A percentile compares a stretch with the other conserved stretches of the same genome.
These are phyloP conservation scores for Cyberlindnera mrakii DNA, from an alignment of 805 yeast genomes.

Conservation along the genomic window DNA sequence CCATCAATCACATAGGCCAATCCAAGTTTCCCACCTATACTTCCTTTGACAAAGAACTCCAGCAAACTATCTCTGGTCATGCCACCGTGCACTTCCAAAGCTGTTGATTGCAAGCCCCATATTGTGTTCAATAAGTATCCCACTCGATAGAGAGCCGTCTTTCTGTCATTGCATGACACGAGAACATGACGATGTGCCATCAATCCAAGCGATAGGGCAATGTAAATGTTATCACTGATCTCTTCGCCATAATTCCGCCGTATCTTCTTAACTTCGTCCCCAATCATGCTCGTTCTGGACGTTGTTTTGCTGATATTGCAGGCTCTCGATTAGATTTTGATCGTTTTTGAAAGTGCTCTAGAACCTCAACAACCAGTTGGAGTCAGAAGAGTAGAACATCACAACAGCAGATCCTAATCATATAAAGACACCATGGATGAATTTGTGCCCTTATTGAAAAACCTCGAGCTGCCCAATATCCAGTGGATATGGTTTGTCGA, in stretches of 20 bases:
- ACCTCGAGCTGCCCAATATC: constrained; percentile 4
- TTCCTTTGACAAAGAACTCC: constrained; percentile 8
- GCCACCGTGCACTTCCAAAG: background rate
- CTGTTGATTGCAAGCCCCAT: constrained; percentile 7
- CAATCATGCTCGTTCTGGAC: background rate
- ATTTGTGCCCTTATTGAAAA: background rate
- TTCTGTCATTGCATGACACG: constrained; percentile 17
- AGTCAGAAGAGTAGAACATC: too few species aligned
- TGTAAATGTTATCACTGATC: constrained; percentile 12
- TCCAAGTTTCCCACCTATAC: background rate
- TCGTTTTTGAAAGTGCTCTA: too few species aligned
- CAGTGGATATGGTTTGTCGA: constrained; percentile 20
- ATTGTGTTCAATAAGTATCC: constrained; percentile 6
- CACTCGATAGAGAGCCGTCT: constrained; percentile 15
- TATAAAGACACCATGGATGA: too few species aligned
- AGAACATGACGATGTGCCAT: constrained; percentile 24
- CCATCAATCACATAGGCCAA: constrained; percentile 8
- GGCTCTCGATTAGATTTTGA: too few species aligned
- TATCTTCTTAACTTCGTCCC: background rate
- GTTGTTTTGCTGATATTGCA: too few species aligned
- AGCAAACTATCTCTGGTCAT: background rate
- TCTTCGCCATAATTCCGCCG: background rate
- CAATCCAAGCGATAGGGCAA: constrained; percentile 11
- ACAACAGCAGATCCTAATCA: too few species aligned
- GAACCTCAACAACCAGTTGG: too few species aligned